Base-by-base conservation (phyloP, 2,329 filamentous ascomycete species). In the Colletotrichum abscissum region DNA sequence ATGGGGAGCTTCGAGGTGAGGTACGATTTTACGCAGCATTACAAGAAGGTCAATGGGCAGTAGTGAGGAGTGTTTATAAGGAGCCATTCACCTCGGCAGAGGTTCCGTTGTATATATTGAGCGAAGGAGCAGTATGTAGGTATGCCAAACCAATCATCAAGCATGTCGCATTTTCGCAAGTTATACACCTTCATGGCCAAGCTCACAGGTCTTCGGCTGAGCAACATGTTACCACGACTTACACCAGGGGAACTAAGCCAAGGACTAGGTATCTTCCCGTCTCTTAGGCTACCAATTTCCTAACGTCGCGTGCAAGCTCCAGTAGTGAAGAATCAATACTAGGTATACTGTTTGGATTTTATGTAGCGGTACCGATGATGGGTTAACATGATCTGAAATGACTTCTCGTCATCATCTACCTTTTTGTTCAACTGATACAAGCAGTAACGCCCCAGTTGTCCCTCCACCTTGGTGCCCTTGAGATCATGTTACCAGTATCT, bases 1-100 rank as follows among this genome's bases (percentile, higher is more conserved):
- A 69, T 84, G 74, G 78, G 75, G 3, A 76, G 76, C 24, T 82
- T 86, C 70, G 78, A 77, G 6, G 79, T 86, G 70, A 75, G 83
- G 9, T 86, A 86, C 56, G 84, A 86, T 68, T 86, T 86, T 57
- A 85, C 82, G 9, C 83, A 85, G 76, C 84, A 86, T 75, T 87
- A 85, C 65, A 82, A 79, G 59, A 72, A 42, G 8, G 57, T 24
- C 8, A n/a, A 33, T 5, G 62, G 46, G 2, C 33, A 63, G 11
- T 11, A 28, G 19, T 22, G 28, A 63, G 24, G 33, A 22, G 22
- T 28, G 12, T 24, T 28, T 22, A 42, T 11, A 19, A 11, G 7
- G 8, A 49, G 19, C 19, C 19, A 49, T n/a, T 22, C 7, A 4
- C 42, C 42, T 46, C 19, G 0, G 19, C 9, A 3, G 42, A n/a